These are phyloP conservation scores for Globisporangium viniferum DNA, from an alignment of 352 stramenopile genomes.

Conservation along the genomic window DNA sequence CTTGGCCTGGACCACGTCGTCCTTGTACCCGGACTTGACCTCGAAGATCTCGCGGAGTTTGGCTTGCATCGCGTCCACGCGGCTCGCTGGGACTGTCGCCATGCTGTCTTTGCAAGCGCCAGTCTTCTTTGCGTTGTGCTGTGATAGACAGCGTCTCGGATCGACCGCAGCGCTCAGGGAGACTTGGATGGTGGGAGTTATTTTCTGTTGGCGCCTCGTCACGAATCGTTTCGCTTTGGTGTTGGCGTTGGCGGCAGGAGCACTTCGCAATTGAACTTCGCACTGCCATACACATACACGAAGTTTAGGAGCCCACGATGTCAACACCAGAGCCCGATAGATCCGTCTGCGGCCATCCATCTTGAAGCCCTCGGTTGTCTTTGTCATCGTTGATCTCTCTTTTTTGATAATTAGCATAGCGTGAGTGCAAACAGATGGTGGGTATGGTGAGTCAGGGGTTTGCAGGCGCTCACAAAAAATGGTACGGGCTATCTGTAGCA, in stretches of 20 bases:
- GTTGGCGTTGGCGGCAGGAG: too few relatives aligned
- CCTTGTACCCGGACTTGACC: constrained; percentile 71
- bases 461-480: background rate
- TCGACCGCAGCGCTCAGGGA: too few relatives aligned
- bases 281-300: too few relatives aligned
- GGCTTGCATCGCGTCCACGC: constrained; percentile 48
- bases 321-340: too few relatives aligned
- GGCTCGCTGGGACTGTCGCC: constrained; percentile 19
- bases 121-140: background rate
- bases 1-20: constrained; percentile 42
- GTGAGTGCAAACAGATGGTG: background rate
- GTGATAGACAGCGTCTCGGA: background rate
- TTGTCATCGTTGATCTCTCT: too few relatives aligned
- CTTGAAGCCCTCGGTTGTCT: too few relatives aligned
- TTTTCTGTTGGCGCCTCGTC: background rate
- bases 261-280: too few relatives aligned
- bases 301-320: too few relatives aligned
- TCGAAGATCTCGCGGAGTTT: constrained; percentile 66
- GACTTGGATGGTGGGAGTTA: background rate
- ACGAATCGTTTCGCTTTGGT: background rate
- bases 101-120: constrained; percentile 25
- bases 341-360: too few relatives aligned
- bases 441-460: too few relatives aligned
- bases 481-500: too few relatives aligned
- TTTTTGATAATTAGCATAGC: background rate